Evolutionary conservation across 768 basidiomycete genomes (phyloP).

Genomic region (Pleurotus sapidus): DNA sequence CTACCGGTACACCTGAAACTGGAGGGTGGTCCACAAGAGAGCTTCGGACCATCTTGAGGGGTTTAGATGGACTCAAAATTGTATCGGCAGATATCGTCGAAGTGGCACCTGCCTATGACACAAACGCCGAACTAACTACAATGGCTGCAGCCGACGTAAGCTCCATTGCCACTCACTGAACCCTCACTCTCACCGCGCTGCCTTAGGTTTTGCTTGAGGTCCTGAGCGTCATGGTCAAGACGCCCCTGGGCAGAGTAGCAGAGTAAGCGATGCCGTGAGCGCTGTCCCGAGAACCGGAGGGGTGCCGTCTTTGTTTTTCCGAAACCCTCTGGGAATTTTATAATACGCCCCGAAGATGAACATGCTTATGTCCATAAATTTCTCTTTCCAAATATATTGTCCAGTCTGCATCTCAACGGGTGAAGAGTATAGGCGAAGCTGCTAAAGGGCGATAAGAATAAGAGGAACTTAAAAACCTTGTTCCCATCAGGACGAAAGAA

Average conservation of each 20-base stretch:
- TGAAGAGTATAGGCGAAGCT: too few species aligned
- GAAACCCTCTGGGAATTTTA: too few species aligned
- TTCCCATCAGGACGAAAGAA: background rate
- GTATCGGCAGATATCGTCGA: slow-evolving; percentile 85
- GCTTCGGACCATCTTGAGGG: slow-evolving; percentile 71
- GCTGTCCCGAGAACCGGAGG: too few species aligned
- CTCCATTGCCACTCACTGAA: background rate
- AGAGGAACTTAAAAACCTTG: background rate
- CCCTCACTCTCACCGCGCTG: background rate
- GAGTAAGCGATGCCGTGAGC: background rate
- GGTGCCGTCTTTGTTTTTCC: too few species aligned
- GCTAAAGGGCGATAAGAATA: too few species aligned
- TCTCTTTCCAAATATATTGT: too few species aligned
- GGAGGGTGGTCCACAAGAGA: slow-evolving; percentile 86
- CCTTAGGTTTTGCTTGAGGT: slow-evolving; percentile 70
- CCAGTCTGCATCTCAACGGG: too few species aligned
- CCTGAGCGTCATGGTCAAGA: slow-evolving; percentile 77
- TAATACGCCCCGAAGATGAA: too few species aligned
- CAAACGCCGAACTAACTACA: slow-evolving; percentile 32
- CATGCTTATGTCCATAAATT: too few species aligned
- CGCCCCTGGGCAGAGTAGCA: slow-evolving; percentile 61
- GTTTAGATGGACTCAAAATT: slow-evolving; percentile 71
- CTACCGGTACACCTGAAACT: slow-evolving; percentile 83
- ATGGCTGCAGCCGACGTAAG: slow-evolving; percentile 42
- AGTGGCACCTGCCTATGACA: slow-evolving; percentile 80